Evolutionary conservation across 306 rosid genomes (phyloP), one percentile per base, ranked within the genome.

Genomic region (Gynostemma pentaphyllum): DNA sequence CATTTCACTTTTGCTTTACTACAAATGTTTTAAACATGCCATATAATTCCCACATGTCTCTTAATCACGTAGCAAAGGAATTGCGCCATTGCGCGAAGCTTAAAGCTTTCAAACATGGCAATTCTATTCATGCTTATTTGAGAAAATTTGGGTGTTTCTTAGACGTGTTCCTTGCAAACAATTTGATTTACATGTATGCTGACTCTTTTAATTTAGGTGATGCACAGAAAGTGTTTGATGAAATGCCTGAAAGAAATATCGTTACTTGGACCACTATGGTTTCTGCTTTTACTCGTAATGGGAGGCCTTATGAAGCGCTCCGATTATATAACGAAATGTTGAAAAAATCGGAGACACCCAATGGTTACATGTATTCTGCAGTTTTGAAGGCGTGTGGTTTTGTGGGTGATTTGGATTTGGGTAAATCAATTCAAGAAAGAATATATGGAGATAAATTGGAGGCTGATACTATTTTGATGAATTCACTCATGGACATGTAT

Each of bases 401-500:
- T 4, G 69, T 64, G 47, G 75, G 86, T 18, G 74, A 87, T 68
- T 47, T 84, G 63, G 78, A 75, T 37, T 69, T 78, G 65, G 96
- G 96, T 22, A 85, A 74, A 67, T 18, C 66, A 57, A 74, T 87
- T 70, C 92, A 79, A 67, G 69, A 50, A 14, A 72, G 66, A 40
- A 45, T 91, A 50, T 59, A 44, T 68, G 49, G 68, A 41, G 78
- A 61, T 26, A 72, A 66, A 32, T 64, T 85, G 70, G 80, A 75
- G 69, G 74, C 47, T 68, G 98, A 91, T 66, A 77, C 76, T 30
- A 88, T 82, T 79, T 63, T 91, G 81, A 80, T 88, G 96, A 91
- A 91, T 74, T 71, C 85, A 40, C 90, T 85, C 52, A 72, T 91
- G 92, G 96, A 88, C 57, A 83, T 91, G 98, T 88, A 77, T 49